Base-by-base conservation (phyloP, 2,329 filamentous ascomycete species). In the Mollisiaceae sp. region DNA sequence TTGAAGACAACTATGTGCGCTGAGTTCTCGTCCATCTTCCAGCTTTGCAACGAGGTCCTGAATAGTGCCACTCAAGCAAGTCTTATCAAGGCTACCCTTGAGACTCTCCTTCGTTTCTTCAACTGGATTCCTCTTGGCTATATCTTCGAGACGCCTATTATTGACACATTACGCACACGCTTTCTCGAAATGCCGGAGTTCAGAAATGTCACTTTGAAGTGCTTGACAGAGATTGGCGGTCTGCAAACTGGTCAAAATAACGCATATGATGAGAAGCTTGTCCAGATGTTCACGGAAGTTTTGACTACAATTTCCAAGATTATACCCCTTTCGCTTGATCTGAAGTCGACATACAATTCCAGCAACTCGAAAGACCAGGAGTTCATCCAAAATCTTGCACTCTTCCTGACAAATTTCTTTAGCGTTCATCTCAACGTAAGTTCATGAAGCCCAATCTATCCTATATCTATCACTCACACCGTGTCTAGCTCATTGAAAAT, bases 41-140 rank as follows among this genome's bases (percentile, higher is more conserved):
- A 97, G 80, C 88, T 99, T 39, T 99, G 96, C 82, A 94, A 93
- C 58, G 94, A 99, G 78, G 94, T 99, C 61, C 85, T 99, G 71
- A 93, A 90, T 73, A 95, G 92, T 38, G 95, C 94, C 54, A 92
- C 91, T 73, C 92, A 97, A 78, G 86, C 91, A 45, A 96, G 90
- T 75, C 84, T 99, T 63, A 89, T 99, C 80, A 97, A 95, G 82
- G 93, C 94, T n/a, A 99, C 95, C 0, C 86, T 99, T 62, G 94
- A 98, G 81, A 99, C 95, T 0, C 83, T 99, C 41, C 86, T 99
- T 62, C 92, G 94, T 66, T 99, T 99, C 80, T 91, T 97, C 78
- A 98, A 98, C 83, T 99, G 95, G 95, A 99, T 99, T 64, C 95
- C 95, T 0, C 83, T 99, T 45, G 95, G 96, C 64, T 99, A 97